phyloP scores from a whole-genome alignment of 805 yeast species.

The Candida ipomoeae region DNA sequence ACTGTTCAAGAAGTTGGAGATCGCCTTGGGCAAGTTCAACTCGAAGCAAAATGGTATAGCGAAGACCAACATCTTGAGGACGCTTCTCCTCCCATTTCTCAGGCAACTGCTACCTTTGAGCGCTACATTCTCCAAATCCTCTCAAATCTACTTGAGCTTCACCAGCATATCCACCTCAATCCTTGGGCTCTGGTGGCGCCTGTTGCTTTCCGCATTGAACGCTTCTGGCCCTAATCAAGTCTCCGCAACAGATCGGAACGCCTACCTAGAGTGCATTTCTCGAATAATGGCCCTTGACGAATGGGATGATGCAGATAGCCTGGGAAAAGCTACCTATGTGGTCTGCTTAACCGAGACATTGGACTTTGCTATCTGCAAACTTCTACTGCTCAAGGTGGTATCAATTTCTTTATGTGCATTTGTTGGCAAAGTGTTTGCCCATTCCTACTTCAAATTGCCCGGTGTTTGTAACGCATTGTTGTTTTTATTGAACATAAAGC shows the following conservation, averaged over 20 bases:
- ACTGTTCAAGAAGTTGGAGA: constrained; percentile 37
- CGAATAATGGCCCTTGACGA: constrained; percentile 45
- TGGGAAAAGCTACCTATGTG: constrained; percentile 24
- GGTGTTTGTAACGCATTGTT: constrained; percentile 53
- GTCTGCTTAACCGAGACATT: constrained; percentile 47
- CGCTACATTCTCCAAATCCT: constrained; percentile 16
- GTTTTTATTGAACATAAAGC: constrained; percentile 54
- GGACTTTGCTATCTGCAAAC: constrained; percentile 45
- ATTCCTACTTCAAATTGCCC: constrained; percentile 52
- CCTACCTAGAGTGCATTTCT: constrained; percentile 52
- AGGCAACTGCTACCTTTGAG: constrained; percentile 20
- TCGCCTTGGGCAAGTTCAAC: constrained; percentile 40
- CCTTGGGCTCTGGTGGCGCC: constrained; percentile 52
- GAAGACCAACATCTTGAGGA: constrained; percentile 41
- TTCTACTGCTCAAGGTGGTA: constrained; percentile 45
- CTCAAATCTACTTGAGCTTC: constrained; percentile 30
- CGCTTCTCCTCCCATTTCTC: constrained; percentile 34
- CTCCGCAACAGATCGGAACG: constrained; percentile 46
- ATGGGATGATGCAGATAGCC: constrained; percentile 36
- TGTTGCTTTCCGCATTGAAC: constrained; percentile 27
- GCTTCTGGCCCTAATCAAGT: constrained; percentile 23
- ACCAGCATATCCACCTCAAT: constrained; percentile 29
- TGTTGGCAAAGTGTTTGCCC: constrained; percentile 67
- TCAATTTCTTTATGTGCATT: constrained; percentile 61
- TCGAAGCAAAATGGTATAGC: constrained; percentile 18